Base-by-base conservation (phyloP, 139 green algal species). In the Auxenochlorella protothecoides region DNA sequence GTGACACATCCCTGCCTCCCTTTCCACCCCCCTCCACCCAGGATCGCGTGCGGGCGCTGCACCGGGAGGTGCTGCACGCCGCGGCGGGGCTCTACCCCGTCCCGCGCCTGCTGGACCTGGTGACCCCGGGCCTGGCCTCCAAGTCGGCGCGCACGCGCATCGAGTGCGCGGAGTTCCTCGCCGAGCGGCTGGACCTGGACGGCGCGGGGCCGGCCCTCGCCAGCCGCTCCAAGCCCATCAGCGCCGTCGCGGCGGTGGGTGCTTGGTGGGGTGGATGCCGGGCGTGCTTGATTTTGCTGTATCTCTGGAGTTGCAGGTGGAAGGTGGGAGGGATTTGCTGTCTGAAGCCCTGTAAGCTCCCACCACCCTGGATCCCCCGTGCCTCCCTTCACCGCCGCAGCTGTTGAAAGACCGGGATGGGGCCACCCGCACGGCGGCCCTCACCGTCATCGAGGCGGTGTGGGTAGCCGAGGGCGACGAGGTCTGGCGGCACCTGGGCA, bases 131-230 rank as follows among this genome's bases (percentile, higher is more conserved):
- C 55, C 70, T 97, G 52, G 72, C 79, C 52, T 93, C 88, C 70
- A 97, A 97, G 80, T 97, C 93, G 81, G 93, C 90, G 74, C 88
- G 92, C 68, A 97, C 92, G 3, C 86, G 88, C 44, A 81, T 96
- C 54, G 87, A 92, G 68, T 95, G 86, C 76, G 78, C 27, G 27
- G 27, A 44, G 27, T 44, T 44, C 27, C 27, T 44, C 27, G 27
- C 27, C 27, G 27, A 44, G 27, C 27, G 27, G 3, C 79, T 96
- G 6, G 86, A 92, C 13, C 72, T 74, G 3, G 73, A 88, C 10
- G 88, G 89, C 27, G 65, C 83, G 52, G 63, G 15, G 5, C 67
- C 67, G 16, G 53, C 87, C 14, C 68, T 89, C 64, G 13, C 72
- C 4, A 65, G 72, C 5, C 72, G 90, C 51, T 86, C 83, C 6